Base-by-base conservation (phyloP, 1,284 basidiomycete species). In the Ustilago cynodontis region DNA sequence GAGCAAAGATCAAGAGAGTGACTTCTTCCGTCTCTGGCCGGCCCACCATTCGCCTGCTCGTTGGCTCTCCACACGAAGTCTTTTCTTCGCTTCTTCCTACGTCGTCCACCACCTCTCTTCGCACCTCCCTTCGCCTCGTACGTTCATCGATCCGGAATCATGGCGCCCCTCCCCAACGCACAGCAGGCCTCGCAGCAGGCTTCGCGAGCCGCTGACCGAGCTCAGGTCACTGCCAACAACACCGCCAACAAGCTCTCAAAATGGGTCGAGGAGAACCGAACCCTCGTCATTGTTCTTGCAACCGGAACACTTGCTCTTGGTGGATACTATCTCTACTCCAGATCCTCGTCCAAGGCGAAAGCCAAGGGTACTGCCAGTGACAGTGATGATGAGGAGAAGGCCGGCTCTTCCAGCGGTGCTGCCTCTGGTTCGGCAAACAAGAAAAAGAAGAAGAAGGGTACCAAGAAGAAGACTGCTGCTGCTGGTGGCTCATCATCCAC, bases 251-350 rank as follows among this genome's bases (percentile, higher is more conserved):
- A 78, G 54, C 59, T 82, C 26, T 76, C 71, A 18, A 75, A 71
- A 59, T 85, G 81, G 82, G 71, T 82, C 49, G 78, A 85, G 47
- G 82, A 84, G 61, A 82, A 85, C 66, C 74, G 77, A 45, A 72
- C 69, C 7, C 71, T 84, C 51, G 82, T 82, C 53, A 74, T 81
- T 57, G 79, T 79, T 2, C 59, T 84, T 10, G 83, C 76, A 16
- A 78, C 81, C 29, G 81, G 79, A 22, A 82, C 77, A 20, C 68
- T 80, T 14, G 82, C 74, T 10, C 79, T 79, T n/a, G 81, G 79
- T 18, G 78, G 70, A 28, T 84, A 84, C 67, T 84, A 81, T 73
- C 65, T 78, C 61, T 75, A 77, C 57, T 77, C 75, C 26, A 64
- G 64, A 43, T 69, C 65, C 18, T 73, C 70, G 26, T 64, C 75